Evolutionary conservation across 164 flowering plant genomes (phyloP).

Genomic region (Vitis amurensis): DNA sequence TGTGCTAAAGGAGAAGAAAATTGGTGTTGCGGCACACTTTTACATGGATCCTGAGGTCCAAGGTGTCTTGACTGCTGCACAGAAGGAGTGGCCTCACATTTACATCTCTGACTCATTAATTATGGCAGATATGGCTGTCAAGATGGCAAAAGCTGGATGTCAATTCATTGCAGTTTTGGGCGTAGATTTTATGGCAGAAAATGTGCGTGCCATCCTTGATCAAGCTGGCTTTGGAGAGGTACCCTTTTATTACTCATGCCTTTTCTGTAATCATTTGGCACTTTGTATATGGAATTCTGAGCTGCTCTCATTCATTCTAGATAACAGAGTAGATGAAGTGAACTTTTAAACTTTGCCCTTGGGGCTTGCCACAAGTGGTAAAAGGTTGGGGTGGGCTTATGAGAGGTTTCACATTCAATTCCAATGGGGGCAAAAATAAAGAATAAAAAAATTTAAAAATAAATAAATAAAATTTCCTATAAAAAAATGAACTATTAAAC

Average conservation of each 20-base stretch:
- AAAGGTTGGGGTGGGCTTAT: no score
- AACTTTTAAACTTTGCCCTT: no score
- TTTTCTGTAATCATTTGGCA: neutral
- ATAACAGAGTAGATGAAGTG: neutral
- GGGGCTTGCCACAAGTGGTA: no score
- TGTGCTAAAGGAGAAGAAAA: slow-evolving; percentile 79
- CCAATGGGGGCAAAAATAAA: no score
- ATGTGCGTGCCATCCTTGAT: slow-evolving; percentile 97
- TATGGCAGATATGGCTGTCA: slow-evolving; percentile 95
- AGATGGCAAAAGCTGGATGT: slow-evolving; percentile 93
- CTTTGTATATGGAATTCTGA: neutral
- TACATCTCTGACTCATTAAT: slow-evolving; percentile 92
- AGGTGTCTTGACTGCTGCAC: slow-evolving; percentile 91
- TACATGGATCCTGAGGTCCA: slow-evolving; percentile 99
- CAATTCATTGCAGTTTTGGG: slow-evolving; percentile 80
- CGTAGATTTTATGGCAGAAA: slow-evolving; percentile 98
- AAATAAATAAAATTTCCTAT: no score
- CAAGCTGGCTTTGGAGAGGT: slow-evolving; percentile 91
- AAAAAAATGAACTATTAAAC: no score
- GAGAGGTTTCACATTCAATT: no score
- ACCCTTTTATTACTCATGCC: slow-evolving; percentile 12
- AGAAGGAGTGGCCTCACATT: slow-evolving; percentile 93
- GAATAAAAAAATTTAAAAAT: no score
- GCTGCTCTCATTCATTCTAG: neutral
- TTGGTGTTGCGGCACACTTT: slow-evolving; percentile 94